Evolutionary conservation across 192 early-diverging fungal species (phyloP), one percentile per base, ranked within the genome.

Genomic region (Pilobolus umbonatus): DNA sequence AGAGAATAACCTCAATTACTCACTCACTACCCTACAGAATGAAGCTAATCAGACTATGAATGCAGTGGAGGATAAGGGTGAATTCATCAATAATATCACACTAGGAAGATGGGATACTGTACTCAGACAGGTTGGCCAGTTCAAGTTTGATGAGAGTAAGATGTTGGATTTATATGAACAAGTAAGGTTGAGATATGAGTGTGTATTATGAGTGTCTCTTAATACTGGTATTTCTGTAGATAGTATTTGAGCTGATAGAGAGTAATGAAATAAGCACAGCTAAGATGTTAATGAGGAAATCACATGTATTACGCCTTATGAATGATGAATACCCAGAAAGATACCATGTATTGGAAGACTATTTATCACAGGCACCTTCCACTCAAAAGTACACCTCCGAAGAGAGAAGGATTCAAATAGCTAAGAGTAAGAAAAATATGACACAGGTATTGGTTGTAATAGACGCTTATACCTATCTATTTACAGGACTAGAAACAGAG

Each of bases 121-220:
- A 9, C 73, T 96, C 5, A 73, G 77, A 34, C 88, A 85, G 21
- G 74, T 88, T 14, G 75, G 81, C 19, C 81, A 82, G 40, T 75
- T 92, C 2, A 82, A 76, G 32, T 70, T 94, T 7, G 75, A 87
- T 10, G 77, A 76, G 17, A 72, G 75, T 24, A 88, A 90, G 55
- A 77, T 93, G 26, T 67, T 88, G 46, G 90, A 92, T 61, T 75
- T 98, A 2, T 95, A 95, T 68, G 95, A 98, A 69, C 91, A 93
- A 77, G 85, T 86, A 64, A 35, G 28, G 15, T 17, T 11, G 5
- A 28, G 21, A 47, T 12, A 24, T 11, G 10, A 26, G 15, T 12
- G 11, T 8, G 11, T 8, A 35, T 35, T 11, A 4, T 4, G 17
- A 31, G 2, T 32, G 0, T 55, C 22, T 34, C 30, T 67, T 24